Conservation (phyloP, 2,329 filamentous ascomycete species). For the Trichoderma sp. region DNA sequence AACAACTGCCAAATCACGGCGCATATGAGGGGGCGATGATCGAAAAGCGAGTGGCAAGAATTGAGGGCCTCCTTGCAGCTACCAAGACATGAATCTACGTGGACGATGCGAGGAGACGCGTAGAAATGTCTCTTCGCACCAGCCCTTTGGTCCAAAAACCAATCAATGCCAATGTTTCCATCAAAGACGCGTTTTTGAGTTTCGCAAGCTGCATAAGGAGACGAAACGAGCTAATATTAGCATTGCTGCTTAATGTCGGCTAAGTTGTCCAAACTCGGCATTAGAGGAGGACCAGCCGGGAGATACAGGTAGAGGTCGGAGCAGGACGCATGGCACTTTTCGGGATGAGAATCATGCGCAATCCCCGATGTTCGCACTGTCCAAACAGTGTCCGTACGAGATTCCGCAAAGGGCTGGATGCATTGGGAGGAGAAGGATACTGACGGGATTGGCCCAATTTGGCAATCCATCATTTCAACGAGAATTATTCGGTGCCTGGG, state of each 20-base stretch:
- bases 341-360: conserved; percentile 3
- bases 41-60: neutral
- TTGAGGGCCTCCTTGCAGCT: neutral
- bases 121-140: neutral
- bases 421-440: neutral
- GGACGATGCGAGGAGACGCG: conserved; percentile 1
- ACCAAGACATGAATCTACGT: neutral
- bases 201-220: conserved; percentile 7
- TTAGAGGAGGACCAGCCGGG: conserved; percentile 4
- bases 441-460: neutral
- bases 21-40: neutral
- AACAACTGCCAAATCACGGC: neutral
- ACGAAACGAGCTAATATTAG: conserved; percentile 16
- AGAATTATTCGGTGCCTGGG: neutral
- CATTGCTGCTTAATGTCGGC: conserved; percentile 11
- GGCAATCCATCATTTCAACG: neutral
- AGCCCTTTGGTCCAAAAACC: neutral
- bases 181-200: conserved; percentile 5
- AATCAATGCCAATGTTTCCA: neutral
- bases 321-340: neutral
- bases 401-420: neutral
- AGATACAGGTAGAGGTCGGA: neutral
- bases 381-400: neutral
- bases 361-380: neutral
- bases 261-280: conserved; percentile 2